Base-by-base conservation (phyloP, 768 basidiomycete genomes). In the Lactifluus pinguis region DNA sequence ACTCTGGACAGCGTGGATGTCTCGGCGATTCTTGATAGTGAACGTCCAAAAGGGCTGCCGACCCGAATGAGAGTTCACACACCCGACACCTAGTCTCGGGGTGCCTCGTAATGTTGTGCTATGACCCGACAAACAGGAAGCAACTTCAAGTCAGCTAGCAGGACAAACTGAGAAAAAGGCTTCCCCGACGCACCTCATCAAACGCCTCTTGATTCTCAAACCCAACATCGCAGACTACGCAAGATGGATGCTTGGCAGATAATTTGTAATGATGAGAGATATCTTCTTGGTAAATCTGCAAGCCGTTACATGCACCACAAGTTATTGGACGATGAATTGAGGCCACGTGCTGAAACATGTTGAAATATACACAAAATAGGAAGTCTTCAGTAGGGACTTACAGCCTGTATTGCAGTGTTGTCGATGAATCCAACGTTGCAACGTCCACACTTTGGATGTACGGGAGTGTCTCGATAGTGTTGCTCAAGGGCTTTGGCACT, bases 1-100 rank as follows among this genome's bases (percentile, higher is more conserved):
- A 82, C 34, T 69, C 66, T 29, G 68, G 61, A 57, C 81, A 81
- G 55, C 74, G 76, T 3, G 81, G 78, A 67, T 82, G 81, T 17
- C 64, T 68, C 25, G 71, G 68, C 17, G 80, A 79, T 11, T 71
- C 59, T 48, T 39, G 51, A 34, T 60, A 66, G 39, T 66, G 65
- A 4, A 36, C 49, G 17, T 52, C 59, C 4, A 66, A 44, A 25
- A 66, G 59, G 39, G 52, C 59, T 9, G 29, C 38, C 3, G 65
- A 64, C 34, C 36, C 57, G 17, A 64, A 64, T 6, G 59, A 50
- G 36, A 58, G 19, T 42, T 58, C 49, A 45, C 65, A 66, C 13
- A 25, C 45, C 21, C 30, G 51, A 19, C 65, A 66, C 13, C 39
- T 60, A 19, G 60, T 55, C 9, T 49, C 53, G 2, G 65, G 65